Evolutionary conservation across 306 rosid genomes (phyloP).

Genomic region (Cyclanthera cordifolia): DNA sequence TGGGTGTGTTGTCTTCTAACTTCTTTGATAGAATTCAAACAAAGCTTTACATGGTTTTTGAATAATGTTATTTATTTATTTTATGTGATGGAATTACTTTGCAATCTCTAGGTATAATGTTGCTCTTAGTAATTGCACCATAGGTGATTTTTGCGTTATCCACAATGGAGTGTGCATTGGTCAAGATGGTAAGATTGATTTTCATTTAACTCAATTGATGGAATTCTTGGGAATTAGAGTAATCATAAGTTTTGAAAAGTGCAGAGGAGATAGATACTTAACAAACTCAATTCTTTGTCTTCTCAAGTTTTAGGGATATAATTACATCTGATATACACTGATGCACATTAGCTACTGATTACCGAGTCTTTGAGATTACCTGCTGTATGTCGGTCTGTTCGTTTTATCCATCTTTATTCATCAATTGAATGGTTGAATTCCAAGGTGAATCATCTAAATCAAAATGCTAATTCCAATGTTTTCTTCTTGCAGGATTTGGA

Average conservation of each 20-base stretch:
- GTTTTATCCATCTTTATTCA: background rate
- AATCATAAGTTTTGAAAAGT: background rate
- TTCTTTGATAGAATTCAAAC: background rate
- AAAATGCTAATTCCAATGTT: constrained; percentile 3
- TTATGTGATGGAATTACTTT: background rate
- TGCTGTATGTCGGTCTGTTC: background rate
- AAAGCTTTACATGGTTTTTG: background rate
- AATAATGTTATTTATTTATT: background rate
- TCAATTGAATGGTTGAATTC: background rate
- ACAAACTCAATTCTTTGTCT: background rate
- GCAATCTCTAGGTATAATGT: constrained; percentile 53
- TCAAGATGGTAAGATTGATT: constrained; percentile 68
- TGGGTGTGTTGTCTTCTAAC: constrained; percentile 36
- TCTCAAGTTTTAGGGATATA: background rate
- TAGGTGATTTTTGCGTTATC: constrained; percentile 75
- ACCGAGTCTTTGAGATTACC: background rate
- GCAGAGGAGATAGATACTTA: background rate
- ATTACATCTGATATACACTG: background rate
- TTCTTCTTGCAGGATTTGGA: constrained; percentile 59
- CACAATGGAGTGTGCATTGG: constrained; percentile 90
- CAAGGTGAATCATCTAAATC: background rate
- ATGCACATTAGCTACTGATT: background rate
- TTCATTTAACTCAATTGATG: constrained; percentile 14
- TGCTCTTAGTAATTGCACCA: constrained; percentile 53
- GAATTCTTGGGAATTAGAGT: background rate